phyloP scores from a whole-genome alignment of 331 rosid species.

The Dryas integrifolia region DNA sequence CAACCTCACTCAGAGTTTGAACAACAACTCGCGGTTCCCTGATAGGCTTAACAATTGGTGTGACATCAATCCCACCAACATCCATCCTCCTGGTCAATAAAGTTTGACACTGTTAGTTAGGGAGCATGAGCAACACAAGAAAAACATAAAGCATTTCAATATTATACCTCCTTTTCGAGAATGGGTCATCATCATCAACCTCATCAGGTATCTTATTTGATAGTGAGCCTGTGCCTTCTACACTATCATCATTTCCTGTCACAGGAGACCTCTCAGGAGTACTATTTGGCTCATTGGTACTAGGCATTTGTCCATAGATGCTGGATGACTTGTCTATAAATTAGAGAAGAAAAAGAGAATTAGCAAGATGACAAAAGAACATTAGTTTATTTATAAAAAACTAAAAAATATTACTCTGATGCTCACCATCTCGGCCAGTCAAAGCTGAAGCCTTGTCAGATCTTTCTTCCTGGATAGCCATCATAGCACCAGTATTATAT shows the following conservation, averaged over 20 bases:
- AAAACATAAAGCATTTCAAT: background rate
- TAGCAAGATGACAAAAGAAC: constrained; percentile 14
- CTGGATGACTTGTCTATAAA: constrained; percentile 61
- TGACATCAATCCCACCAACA: constrained; percentile 54
- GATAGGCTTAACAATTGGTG: constrained; percentile 84
- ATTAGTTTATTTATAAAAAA: constrained; percentile 10
- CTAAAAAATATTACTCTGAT: background rate
- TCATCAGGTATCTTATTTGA: constrained; percentile 56
- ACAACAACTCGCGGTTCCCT: constrained; percentile 98
- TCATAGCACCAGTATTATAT: constrained; percentile 51
- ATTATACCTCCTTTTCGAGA: constrained; percentile 76
- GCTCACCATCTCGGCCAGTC: constrained; percentile 68
- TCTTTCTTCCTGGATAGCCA: constrained; percentile 65
- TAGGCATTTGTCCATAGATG: constrained; percentile 44
- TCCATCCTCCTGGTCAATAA: constrained; percentile 77
- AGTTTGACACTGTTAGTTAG: constrained; percentile 25
- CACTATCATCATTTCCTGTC: constrained; percentile 49
- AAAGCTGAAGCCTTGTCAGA: constrained; percentile 60
- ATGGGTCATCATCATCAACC: constrained; percentile 70
- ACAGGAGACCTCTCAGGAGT: constrained; percentile 54
- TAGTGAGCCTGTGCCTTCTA: constrained; percentile 53
- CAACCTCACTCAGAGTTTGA: constrained; percentile 95
- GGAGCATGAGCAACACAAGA: background rate
- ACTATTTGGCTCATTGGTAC: constrained; percentile 49
- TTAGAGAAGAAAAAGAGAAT: constrained; percentile 22